Percentiles rank a stretch among this genome's conserved stretches.
phyloP scores from a whole-genome alignment of 2,329 filamentous ascomycete species.

The Cordyceps militaris region DNA sequence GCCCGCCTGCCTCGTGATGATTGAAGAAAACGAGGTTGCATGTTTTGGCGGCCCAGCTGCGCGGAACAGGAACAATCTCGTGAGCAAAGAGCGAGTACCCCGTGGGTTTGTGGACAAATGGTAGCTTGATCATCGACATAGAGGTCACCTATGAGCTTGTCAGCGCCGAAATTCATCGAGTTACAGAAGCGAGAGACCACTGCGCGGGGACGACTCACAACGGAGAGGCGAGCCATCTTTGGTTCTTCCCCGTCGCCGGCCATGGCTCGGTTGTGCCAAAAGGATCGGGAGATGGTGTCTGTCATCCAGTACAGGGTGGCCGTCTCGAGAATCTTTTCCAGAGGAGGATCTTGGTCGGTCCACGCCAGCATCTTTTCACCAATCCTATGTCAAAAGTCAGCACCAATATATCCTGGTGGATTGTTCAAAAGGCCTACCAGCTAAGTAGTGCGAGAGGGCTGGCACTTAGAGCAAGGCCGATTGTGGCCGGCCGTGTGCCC shows the following conservation, averaged over 20 bases:
- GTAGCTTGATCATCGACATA: conserved; percentile 10
- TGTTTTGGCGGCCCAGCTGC: conserved; percentile 25
- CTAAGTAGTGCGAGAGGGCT: conserved; percentile 50
- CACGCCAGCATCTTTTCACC: conserved; percentile 51
- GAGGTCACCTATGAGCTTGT: conserved; percentile 4
- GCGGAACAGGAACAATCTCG: conserved; percentile 34
- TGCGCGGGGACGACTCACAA: background rate
- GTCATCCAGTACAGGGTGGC: conserved; percentile 51
- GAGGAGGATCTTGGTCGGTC: conserved; percentile 35
- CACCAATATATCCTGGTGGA: background rate
- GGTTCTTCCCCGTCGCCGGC: conserved; percentile 17
- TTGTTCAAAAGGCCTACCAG: conserved; percentile 30
- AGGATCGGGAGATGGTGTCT: conserved; percentile 36
- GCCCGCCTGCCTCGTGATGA: conserved; percentile 15
- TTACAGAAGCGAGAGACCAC: background rate
- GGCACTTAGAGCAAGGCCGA: conserved; percentile 45
- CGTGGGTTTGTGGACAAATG: conserved; percentile 32
- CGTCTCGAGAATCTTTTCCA: conserved; percentile 40
- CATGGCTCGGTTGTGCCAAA: conserved; percentile 41
- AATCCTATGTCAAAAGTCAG: conserved; percentile 29
- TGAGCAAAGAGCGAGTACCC: conserved; percentile 39
- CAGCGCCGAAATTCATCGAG: background rate
- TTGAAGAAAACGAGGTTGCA: conserved; percentile 31
- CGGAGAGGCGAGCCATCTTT: conserved; percentile 16
- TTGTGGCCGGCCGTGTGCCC: conserved; percentile 46